Conservation (phyloP, 768 basidiomycete genomes). For the Termitomyces sp. region DNA sequence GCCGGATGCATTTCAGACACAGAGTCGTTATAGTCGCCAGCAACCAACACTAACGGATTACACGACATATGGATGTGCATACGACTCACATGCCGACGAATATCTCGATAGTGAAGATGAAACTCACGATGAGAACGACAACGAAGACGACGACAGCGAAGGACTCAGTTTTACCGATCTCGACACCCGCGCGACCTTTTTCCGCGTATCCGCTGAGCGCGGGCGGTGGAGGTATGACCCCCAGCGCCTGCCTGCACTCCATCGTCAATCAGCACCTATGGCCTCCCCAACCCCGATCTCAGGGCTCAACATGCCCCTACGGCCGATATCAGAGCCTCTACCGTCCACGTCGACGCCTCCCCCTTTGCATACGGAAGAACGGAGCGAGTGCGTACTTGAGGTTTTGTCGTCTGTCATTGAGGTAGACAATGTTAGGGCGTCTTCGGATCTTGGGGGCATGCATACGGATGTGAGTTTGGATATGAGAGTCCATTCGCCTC, state of each 20-base stretch:
- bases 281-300: slow-evolving; percentile 26
- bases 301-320: slow-evolving; percentile 10
- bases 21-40: slow-evolving; percentile 2
- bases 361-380: slow-evolving; percentile 5
- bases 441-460: slow-evolving; percentile 1
- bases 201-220: slow-evolving; percentile 52
- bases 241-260: slow-evolving; percentile 16
- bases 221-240: slow-evolving; percentile 48
- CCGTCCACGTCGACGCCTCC: slow-evolving; percentile 6
- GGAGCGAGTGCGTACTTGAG: slow-evolving; percentile 5
- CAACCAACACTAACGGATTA: background rate
- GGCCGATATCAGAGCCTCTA: slow-evolving; percentile 33
- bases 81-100: slow-evolving; percentile 1
- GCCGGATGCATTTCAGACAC: background rate
- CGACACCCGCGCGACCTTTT: slow-evolving; percentile 42
- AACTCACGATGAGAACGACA: slow-evolving; percentile 23
- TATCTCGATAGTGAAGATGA: slow-evolving; percentile 32
- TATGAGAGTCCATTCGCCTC: background rate
- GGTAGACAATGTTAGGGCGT: background rate
- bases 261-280: slow-evolving; percentile 29
- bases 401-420: slow-evolving; percentile 9
- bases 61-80: background rate
- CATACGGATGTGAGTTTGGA: background rate
- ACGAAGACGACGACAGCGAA: slow-evolving; percentile 14
- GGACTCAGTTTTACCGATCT: slow-evolving; percentile 19